Conservation (phyloP, 2,329 filamentous ascomycete genomes). For the Pyrenophora teres region DNA sequence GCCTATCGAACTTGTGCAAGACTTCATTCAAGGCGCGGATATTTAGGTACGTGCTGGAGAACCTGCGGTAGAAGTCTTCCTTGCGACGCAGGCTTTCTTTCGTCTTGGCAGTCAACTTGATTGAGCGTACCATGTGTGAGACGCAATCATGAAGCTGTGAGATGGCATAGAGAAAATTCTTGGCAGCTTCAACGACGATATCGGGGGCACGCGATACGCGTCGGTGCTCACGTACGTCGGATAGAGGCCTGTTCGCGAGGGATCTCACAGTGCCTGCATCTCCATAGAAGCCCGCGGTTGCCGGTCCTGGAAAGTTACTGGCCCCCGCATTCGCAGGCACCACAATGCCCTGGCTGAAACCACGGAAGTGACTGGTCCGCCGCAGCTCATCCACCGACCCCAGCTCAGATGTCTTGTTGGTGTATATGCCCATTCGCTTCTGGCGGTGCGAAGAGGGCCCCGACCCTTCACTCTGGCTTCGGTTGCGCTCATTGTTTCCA, state of each 20-base stretch:
- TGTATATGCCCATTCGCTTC: slow-evolving; percentile 65
- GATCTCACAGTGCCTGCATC: slow-evolving; percentile 42
- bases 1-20: slow-evolving; percentile 55
- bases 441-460: slow-evolving; percentile 56
- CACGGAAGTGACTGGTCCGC: slow-evolving; percentile 60
- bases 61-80: slow-evolving; percentile 58
- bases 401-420: slow-evolving; percentile 60
- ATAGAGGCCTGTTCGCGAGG: slow-evolving; percentile 56
- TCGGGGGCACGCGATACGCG: slow-evolving; percentile 53
- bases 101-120: slow-evolving; percentile 47
- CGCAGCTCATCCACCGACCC: slow-evolving; percentile 58
- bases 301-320: slow-evolving; percentile 41
- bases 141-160: slow-evolving; percentile 54
- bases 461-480: slow-evolving; percentile 67
- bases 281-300: slow-evolving; percentile 41
- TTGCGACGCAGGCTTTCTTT: slow-evolving; percentile 50
- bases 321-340: slow-evolving; percentile 28
- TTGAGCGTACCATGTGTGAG: slow-evolving; percentile 43
- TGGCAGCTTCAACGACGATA: slow-evolving; percentile 60
- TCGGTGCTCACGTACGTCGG: slow-evolving; percentile 62
- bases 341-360: slow-evolving; percentile 62
- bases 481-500: slow-evolving; percentile 65
- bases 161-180: slow-evolving; percentile 60
- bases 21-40: slow-evolving; percentile 62
- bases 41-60: slow-evolving; percentile 61